A percentile compares a stretch with the other conserved stretches of the same genome.
phyloP scores from a whole-genome alignment of 768 basidiomycete species.

The Calocybe gangraenosa region DNA sequence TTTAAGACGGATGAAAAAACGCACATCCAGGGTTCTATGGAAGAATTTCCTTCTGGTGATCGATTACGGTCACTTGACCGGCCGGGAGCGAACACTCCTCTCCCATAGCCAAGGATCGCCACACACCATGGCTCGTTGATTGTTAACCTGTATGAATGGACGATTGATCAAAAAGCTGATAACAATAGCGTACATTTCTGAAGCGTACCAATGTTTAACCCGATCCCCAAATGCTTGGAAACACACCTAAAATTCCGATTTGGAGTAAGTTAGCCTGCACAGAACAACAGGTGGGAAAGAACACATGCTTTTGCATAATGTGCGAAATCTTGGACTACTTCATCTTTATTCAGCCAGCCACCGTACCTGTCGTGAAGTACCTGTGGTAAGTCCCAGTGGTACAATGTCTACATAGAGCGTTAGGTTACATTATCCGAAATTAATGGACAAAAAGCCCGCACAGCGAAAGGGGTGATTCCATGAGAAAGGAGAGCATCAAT shows the following conservation, averaged over 20 bases:
- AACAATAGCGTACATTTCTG: neutral
- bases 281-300: slow-evolving; percentile 13
- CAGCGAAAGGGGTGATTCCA: slow-evolving; percentile 66
- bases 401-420: slow-evolving; percentile 45
- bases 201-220: slow-evolving; percentile 63
- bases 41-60: slow-evolving; percentile 57
- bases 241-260: slow-evolving; percentile 42
- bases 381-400: slow-evolving; percentile 81
- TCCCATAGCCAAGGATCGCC: slow-evolving; percentile 65
- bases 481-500: slow-evolving; percentile 63
- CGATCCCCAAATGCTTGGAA: slow-evolving; percentile 74
- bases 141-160: slow-evolving; percentile 45
- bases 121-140: slow-evolving; percentile 78
- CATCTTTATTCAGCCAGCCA: slow-evolving; percentile 72
- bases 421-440: slow-evolving; percentile 2
- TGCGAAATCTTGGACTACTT: slow-evolving; percentile 62
- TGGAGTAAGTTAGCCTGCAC: neutral
- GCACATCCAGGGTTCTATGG: slow-evolving; percentile 68
- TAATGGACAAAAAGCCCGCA: slow-evolving; percentile 9
- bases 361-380: slow-evolving; percentile 69
- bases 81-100: slow-evolving; percentile 69
- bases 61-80: slow-evolving; percentile 60
- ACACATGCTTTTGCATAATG: slow-evolving; percentile 50
- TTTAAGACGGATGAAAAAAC: slow-evolving; percentile 17
- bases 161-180: slow-evolving; percentile 19